Conservation (phyloP, 257 asterid genomes). For the Capsicum rhomboideum region DNA sequence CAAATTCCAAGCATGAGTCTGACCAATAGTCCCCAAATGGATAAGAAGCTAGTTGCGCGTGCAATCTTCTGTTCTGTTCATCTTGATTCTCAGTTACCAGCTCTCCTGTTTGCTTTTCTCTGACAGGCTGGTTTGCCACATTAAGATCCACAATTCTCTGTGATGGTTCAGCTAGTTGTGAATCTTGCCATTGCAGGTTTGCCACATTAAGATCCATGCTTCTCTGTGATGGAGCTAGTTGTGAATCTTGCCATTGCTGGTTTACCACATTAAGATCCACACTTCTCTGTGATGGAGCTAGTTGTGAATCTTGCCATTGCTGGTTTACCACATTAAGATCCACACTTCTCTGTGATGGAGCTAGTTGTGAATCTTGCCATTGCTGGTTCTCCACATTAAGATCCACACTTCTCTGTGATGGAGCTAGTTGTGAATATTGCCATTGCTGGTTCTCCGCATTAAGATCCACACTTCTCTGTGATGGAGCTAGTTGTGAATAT, state of each 20-base stretch:
- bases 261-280: not conserved
- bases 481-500: not conserved
- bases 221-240: not conserved
- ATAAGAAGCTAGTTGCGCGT: conserved; percentile 2
- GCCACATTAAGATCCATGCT: not conserved
- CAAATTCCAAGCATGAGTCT: conserved; percentile 39
- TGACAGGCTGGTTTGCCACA: not conserved
- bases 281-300: not conserved
- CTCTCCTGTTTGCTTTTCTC: not conserved
- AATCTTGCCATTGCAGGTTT: not conserved
- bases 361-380: not conserved
- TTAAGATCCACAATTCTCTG: not conserved
- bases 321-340: not conserved
- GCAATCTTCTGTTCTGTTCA: conserved; percentile 6
- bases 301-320: not conserved
- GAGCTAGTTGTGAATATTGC: not conserved
- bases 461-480: too few relatives aligned
- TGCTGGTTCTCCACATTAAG: not conserved
- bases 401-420: not conserved
- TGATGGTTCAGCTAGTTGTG: not conserved
- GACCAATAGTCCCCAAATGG: conserved; percentile 27
- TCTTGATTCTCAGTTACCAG: conserved; percentile 10
- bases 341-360: not conserved
- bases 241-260: not conserved
- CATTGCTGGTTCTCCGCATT: not conserved